phyloP scores from a whole-genome alignment of 2,329 filamentous ascomycete species.

The Aureobasidium sp. region DNA sequence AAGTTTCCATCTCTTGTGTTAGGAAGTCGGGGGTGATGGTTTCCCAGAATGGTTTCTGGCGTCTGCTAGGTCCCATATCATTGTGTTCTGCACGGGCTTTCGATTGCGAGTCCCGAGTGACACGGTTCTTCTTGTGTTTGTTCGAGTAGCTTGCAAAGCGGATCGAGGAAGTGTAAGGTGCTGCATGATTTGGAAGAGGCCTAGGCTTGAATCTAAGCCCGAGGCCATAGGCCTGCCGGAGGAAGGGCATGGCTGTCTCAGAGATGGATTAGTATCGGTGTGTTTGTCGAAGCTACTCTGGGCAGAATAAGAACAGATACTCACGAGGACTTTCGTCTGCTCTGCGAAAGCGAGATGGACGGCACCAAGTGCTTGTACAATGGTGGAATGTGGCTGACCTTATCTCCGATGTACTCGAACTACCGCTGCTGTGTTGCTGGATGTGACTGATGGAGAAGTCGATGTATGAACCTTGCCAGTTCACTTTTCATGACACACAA shows the following conservation, averaged over 20 bases:
- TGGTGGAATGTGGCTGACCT: background rate
- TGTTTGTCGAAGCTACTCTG: background rate
- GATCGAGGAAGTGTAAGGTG: background rate
- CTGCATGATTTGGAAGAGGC: background rate
- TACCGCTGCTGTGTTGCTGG: background rate
- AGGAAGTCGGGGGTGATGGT: slow-evolving; percentile 15
- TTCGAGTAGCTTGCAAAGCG: slow-evolving; percentile 6
- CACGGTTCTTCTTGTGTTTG: background rate
- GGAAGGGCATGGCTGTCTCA: slow-evolving; percentile 6
- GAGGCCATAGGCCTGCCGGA: background rate
- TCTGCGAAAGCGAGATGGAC: background rate
- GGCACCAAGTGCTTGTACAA: background rate
- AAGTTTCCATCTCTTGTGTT: background rate
- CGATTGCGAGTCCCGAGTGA: background rate
- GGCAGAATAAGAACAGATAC: background rate
- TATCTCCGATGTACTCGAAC: background rate
- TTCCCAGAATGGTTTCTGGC: slow-evolving; percentile 30
- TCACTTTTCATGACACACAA: too few relatives aligned
- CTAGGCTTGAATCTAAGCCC: background rate
- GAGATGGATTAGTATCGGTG: background rate
- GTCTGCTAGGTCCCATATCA: slow-evolving; percentile 39
- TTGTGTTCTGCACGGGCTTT: slow-evolving; percentile 28
- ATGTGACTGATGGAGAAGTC: background rate
- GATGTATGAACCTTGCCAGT: background rate
- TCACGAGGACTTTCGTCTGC: background rate